A percentile compares a stretch with the other conserved stretches of the same genome.
These are phyloP conservation scores for Pythium guiyangense DNA, from an alignment of 352 stramenopile genomes.

Conservation along the genomic window DNA sequence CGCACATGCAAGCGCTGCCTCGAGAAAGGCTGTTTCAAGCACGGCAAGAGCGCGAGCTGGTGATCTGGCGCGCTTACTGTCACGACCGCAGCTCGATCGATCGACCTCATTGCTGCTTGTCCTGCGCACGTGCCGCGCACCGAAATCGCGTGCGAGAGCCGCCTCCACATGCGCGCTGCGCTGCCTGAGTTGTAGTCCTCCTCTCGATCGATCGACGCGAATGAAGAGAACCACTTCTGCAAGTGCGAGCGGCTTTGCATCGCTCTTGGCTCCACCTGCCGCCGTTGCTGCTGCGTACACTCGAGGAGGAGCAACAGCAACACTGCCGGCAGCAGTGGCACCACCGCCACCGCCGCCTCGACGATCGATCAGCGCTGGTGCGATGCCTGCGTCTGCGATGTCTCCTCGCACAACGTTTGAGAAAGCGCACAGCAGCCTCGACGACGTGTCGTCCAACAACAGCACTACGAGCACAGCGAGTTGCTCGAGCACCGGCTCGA, in stretches of 20 bases:
- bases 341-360: too few species aligned
- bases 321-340: background rate
- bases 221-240: slow-evolving; percentile 11
- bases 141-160: too few species aligned
- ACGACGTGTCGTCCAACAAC: slow-evolving; percentile 4
- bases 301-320: background rate
- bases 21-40: too few species aligned
- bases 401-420: background rate
- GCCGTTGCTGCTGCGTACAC: slow-evolving; percentile 1
- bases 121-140: background rate
- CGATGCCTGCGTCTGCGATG: background rate
- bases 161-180: too few species aligned
- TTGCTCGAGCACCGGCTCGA: background rate
- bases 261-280: slow-evolving; percentile 13
- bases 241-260: slow-evolving; percentile 2
- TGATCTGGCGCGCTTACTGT: background rate
- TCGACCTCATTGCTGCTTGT: background rate
- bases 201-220: too few species aligned
- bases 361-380: background rate
- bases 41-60: background rate
- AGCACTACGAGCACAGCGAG: slow-evolving; percentile 2
- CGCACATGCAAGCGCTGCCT: too few species aligned
- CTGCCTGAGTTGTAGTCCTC: too few species aligned
- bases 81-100: background rate
- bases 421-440: background rate